phyloP scores from a whole-genome alignment of 345 rosid genomes.

The Hypericum androsaemum region DNA sequence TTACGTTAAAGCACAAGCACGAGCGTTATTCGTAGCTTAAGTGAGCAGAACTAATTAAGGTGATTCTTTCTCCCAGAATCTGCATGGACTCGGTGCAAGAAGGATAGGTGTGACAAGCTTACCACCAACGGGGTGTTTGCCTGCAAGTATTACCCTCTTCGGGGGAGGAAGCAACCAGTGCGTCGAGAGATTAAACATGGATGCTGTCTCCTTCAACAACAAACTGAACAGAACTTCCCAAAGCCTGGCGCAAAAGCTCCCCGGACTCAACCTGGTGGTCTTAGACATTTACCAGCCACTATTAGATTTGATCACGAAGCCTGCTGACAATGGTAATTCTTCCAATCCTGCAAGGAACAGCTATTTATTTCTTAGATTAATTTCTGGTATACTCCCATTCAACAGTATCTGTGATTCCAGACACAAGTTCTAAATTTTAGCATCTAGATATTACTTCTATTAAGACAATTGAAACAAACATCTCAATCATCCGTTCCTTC shows the following conservation, averaged over 20 bases:
- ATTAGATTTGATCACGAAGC: conserved; percentile 52
- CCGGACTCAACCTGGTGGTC: conserved; percentile 74
- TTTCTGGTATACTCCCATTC: no score
- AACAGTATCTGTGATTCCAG: no score
- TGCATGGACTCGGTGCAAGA: conserved; percentile 64
- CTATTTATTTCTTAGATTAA: not conserved
- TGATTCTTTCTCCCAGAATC: conserved; percentile 38
- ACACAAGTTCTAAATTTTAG: no score
- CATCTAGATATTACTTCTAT: no score
- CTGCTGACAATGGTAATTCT: conserved; percentile 49
- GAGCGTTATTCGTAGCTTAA: no score
- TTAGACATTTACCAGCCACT: conserved; percentile 72
- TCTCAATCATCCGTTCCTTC: no score
- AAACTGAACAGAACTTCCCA: conserved; percentile 64
- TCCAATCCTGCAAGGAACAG: conserved; percentile 3
- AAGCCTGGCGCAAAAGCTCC: conserved; percentile 34
- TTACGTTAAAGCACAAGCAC: no score
- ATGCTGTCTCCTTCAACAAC: conserved; percentile 57
- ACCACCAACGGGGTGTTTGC: conserved; percentile 85
- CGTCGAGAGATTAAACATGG: conserved; percentile 57
- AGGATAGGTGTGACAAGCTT: conserved; percentile 70
- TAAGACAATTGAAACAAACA: no score
- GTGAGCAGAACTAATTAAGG: conserved; percentile 5
- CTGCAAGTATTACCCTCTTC: conserved; percentile 74
- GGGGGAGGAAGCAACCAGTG: conserved; percentile 68